Evolutionary conservation across 352 stramenopile genomes (phyloP), one percentile per base, ranked within the genome.

Genomic region (Nothophytophthora sp.): DNA sequence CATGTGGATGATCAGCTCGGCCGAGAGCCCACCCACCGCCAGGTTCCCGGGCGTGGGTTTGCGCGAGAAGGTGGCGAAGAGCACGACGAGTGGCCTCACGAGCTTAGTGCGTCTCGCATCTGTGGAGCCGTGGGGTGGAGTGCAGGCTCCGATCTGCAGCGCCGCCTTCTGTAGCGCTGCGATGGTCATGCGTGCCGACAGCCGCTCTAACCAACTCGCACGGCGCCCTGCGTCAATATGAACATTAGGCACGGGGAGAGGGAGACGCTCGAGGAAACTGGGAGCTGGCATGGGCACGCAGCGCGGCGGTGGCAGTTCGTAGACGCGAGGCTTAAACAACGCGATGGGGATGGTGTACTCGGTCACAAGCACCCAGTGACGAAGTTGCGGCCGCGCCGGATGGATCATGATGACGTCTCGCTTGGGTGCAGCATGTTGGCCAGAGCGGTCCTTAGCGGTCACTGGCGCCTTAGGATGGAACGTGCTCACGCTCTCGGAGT

Each of bases 31-130:
- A 18, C 90, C 91, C 2, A 97, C 63, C 1, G 83, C 91, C 38
- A 96, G 23, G 55, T 95, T 96, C 6, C 82, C 82, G 8, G 62
- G 71, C 0, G 82, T 88, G 9, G 83, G 57, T 44, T 97, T 97
- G 2, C 86, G 73, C 2, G 69, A 67, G 56, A 98, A 96, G 5
- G 86, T 97, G 4, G 90, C 92, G 53, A 97, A 98, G 24, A 97
- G 76, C 16, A 98, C 77, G 0, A 88, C 90, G 28, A 86, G 64
- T 6, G 93, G 79, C 3, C 67, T 75, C 18, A 81, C 80, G 37
- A 91, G 70, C 53, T 97, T 96, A 2, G 88, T 96, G 9, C 84
- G 70, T 12, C 75, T 67, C 19, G 81, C 65, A 7, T 87, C 61
- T 1, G 73, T 86, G 10, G 73, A 72, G 7, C 76, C 82, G 3